These are phyloP conservation scores for Nepenthes alata DNA, from an alignment of 179 eudicot genomes.

Conservation along the genomic window DNA sequence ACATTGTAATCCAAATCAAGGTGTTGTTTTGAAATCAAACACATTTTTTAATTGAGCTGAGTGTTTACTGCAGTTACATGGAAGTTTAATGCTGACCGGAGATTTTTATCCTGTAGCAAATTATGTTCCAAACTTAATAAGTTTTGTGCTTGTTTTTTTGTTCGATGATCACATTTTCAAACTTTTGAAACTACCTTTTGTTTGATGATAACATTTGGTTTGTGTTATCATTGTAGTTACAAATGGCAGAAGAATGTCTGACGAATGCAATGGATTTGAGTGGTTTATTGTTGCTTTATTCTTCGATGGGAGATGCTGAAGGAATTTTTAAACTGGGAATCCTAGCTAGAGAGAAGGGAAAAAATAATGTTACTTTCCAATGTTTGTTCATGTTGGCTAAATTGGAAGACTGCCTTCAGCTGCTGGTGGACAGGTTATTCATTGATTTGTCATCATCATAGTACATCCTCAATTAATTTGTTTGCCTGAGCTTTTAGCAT, in stretches of 20 bases:
- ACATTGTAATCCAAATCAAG: too few relatives aligned
- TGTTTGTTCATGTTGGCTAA: conserved; percentile 86
- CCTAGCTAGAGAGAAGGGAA: conserved; percentile 75
- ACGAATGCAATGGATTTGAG: conserved; percentile 87
- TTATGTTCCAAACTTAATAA: too few relatives aligned
- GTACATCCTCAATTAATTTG: conserved; percentile 1
- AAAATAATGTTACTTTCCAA: conserved; percentile 90
- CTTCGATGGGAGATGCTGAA: conserved; percentile 95
- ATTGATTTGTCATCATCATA: background rate
- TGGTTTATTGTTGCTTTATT: conserved; percentile 87
- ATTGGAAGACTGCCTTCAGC: conserved; percentile 88
- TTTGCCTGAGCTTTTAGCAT: background rate
- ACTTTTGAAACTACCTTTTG: background rate
- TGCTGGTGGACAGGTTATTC: conserved; percentile 73
- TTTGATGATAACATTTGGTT: background rate
- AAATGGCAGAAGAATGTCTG: conserved; percentile 88
- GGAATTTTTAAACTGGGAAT: conserved; percentile 71
- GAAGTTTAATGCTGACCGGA: too few relatives aligned
- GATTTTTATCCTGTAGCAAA: too few relatives aligned
- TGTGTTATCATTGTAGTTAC: conserved; percentile 37
- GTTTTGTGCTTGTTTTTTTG: background rate
- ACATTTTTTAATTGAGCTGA: too few relatives aligned
- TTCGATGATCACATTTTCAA: background rate
- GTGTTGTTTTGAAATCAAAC: too few relatives aligned
- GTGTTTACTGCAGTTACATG: too few relatives aligned